Conservation (phyloP, 2,329 filamentous ascomycete genomes). For the Thelonectria olida region DNA sequence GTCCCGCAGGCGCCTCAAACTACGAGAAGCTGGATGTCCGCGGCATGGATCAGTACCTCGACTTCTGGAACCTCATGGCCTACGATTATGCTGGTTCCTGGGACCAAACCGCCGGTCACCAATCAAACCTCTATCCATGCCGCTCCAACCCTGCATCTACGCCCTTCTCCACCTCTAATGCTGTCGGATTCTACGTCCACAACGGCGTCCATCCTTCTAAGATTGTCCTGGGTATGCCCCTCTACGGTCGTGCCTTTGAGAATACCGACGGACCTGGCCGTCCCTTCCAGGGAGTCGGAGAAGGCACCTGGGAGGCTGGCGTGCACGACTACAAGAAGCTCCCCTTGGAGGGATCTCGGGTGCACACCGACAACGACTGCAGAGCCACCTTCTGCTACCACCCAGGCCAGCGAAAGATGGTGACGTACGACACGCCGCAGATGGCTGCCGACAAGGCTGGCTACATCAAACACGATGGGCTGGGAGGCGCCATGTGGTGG, state of each 20-base stretch:
- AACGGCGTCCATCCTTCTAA: slow-evolving; percentile 74
- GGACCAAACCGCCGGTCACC: slow-evolving; percentile 77
- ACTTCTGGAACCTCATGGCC: slow-evolving; percentile 87
- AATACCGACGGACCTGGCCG: slow-evolving; percentile 79
- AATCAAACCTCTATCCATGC: slow-evolving; percentile 79
- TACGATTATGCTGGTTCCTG: slow-evolving; percentile 90
- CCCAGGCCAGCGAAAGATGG: slow-evolving; percentile 67
- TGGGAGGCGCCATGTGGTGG: slow-evolving; percentile 99
- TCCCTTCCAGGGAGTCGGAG: slow-evolving; percentile 75
- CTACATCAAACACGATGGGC: slow-evolving; percentile 71
- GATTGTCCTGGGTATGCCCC: slow-evolving; percentile 88
- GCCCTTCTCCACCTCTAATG: slow-evolving; percentile 78
- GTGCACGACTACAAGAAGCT: slow-evolving; percentile 91
- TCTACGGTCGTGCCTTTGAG: slow-evolving; percentile 89
- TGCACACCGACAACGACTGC: slow-evolving; percentile 69
- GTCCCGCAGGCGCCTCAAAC: slow-evolving; percentile 70
- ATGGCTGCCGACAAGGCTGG: slow-evolving; percentile 76
- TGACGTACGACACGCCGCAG: slow-evolving; percentile 80
- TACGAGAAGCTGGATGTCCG: slow-evolving; percentile 69
- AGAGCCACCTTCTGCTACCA: slow-evolving; percentile 84
- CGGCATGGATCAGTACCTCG: slow-evolving; percentile 72
- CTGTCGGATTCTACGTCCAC: slow-evolving; percentile 74
- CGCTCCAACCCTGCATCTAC: slow-evolving; percentile 68
- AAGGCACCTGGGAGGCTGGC: slow-evolving; percentile 85
- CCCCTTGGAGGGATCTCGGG: slow-evolving; percentile 72